These are phyloP conservation scores for Solanum ahanhuiri DNA, from an alignment of 257 asterid species.

Conservation along the genomic window DNA sequence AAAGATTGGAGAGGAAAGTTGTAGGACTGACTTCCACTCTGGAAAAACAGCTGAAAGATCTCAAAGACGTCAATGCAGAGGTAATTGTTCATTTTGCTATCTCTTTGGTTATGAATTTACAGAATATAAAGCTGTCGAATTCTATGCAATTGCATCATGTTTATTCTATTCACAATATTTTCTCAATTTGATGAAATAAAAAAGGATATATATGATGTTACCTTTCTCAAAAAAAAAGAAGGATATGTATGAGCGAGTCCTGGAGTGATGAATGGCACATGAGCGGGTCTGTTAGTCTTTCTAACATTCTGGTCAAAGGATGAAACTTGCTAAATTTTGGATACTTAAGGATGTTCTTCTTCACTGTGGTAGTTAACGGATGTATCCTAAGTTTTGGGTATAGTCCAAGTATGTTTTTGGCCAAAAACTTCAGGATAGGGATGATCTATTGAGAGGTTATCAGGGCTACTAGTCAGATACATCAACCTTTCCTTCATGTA, in stretches of 20 bases:
- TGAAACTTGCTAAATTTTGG: background rate
- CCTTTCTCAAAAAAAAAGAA: background rate
- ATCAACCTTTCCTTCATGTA: background rate
- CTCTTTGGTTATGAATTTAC: background rate
- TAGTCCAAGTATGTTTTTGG: background rate
- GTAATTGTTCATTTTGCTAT: constrained; percentile 18
- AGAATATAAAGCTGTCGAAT: background rate
- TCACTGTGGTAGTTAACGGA: background rate
- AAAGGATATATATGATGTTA: background rate
- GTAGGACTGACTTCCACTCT: constrained; percentile 47
- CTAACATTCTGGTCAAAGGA: background rate
- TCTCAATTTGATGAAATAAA: background rate
- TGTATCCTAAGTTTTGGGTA: background rate
- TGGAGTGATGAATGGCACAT: background rate
- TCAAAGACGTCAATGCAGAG: constrained; percentile 42
- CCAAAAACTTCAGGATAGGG: background rate
- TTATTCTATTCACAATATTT: background rate
- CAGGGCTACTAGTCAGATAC: background rate
- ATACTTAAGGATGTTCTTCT: background rate
- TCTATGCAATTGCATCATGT: background rate
- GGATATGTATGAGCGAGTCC: background rate
- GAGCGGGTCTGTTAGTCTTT: background rate
- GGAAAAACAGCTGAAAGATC: constrained; percentile 52
- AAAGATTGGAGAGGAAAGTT: constrained; percentile 64
- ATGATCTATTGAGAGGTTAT: background rate